Conservation (phyloP, 2,329 filamentous ascomycete species). For the Microsporum ferrugineum region DNA sequence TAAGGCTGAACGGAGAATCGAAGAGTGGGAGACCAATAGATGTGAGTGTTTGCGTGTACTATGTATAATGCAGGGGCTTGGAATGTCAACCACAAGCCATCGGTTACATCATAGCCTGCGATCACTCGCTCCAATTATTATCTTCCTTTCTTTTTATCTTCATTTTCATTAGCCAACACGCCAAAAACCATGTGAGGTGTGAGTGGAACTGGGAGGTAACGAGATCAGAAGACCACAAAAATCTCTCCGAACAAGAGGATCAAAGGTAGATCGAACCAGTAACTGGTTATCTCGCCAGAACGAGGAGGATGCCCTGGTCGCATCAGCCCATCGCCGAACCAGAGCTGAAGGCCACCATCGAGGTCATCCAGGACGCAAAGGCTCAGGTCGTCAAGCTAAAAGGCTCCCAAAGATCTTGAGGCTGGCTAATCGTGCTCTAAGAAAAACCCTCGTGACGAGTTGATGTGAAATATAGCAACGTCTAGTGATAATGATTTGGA, state of each 20-base stretch:
- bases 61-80: background rate
- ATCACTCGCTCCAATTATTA: background rate
- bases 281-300: background rate
- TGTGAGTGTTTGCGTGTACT: background rate
- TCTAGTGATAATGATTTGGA: too few relatives aligned
- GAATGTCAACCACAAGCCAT: background rate
- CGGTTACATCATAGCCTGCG: background rate
- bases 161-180: background rate
- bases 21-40: background rate
- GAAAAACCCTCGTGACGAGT: too few relatives aligned
- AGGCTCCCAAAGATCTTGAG: too few relatives aligned
- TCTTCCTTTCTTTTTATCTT: background rate
- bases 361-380: too few relatives aligned
- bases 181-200: background rate
- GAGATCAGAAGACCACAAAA: background rate
- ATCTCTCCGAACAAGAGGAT: background rate
- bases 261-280: background rate
- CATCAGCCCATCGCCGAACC: too few relatives aligned
- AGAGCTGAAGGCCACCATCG: too few relatives aligned
- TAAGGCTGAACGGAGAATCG: background rate
- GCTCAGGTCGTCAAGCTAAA: too few relatives aligned
- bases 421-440: too few relatives aligned
- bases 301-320: too few relatives aligned
- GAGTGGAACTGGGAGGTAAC: background rate
- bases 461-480: too few relatives aligned